Evolutionary conservation across 2,329 filamentous ascomycete genomes (phyloP).

Genomic region (Cadophora sp.): DNA sequence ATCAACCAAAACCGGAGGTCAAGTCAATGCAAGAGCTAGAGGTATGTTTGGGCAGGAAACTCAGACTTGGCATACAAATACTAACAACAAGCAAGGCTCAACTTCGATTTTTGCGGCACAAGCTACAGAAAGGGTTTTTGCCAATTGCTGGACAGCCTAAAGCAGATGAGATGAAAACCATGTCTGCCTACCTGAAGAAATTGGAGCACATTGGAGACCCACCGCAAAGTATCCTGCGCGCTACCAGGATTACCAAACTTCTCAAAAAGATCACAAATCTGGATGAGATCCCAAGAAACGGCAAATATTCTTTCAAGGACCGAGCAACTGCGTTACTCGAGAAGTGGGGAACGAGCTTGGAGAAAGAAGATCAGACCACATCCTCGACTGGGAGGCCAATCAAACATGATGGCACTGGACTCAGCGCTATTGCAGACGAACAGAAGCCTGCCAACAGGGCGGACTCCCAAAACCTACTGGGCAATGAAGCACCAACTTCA

Average conservation of each 20-base stretch:
- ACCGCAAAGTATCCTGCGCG: not conserved
- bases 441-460: not conserved
- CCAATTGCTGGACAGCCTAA: not conserved
- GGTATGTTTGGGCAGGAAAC: not conserved
- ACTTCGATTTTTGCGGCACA: constrained; percentile 16
- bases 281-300: constrained; percentile 9
- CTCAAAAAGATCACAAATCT: constrained; percentile 20
- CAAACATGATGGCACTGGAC: not conserved
- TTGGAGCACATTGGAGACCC: constrained; percentile 6
- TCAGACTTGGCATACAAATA: constrained; percentile 1
- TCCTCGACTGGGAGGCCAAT: not conserved
- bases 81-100: not conserved
- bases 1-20: not conserved
- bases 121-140: constrained; percentile 17
- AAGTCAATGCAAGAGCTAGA: not conserved
- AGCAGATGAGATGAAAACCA: constrained; percentile 8
- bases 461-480: not conserved
- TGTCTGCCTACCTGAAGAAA: constrained; percentile 16
- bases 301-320: constrained; percentile 13
- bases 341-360: constrained; percentile 13
- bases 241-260: constrained; percentile 8
- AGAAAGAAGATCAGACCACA: constrained; percentile 9
- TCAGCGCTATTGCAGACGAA: not conserved
- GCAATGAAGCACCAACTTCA: not conserved
- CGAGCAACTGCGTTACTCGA: constrained; percentile 2